Evolutionary conservation across 192 early-diverging fungal genomes (phyloP), one percentile per base, ranked within the genome.

Genomic region (Entomortierella chlamydospora): DNA sequence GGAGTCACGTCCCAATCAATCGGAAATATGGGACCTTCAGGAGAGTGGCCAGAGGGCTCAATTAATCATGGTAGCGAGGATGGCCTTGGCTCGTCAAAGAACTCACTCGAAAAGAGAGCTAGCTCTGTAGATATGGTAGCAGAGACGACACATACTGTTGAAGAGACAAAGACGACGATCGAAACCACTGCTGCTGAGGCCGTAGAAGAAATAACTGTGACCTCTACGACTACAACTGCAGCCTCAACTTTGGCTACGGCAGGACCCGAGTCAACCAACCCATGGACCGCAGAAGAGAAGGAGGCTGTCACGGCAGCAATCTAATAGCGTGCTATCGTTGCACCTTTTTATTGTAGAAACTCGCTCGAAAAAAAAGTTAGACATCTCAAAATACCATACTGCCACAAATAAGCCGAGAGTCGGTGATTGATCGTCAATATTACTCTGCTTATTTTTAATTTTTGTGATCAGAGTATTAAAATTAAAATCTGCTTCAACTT

Each of bases 1-100:
- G 89, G 89, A 5, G 53, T 89, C 2, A 50, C 76, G 0, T 70
- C 76, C 39, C 76, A 79, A 57, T 79, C 76, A 23, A 79, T 79
- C 37, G 76, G 76, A 30, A 79, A 79, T 49, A 65, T 79, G 68
- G 68, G 76, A 33, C 62, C 76, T 22, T 58, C 68, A 12, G 67
- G 68, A 12, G 76, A 66, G 45, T 79, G 76, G 76, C 68, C 76
- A 17, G 76, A 66, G 30, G 64, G 64, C 2, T 29, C 20, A 9
- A 49, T 56, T 1, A 26, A 7, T 10, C 39, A 63, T 31, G 69
- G 37, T 33, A 59, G 52, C 6, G 61, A 65, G 9, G 62, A 59
- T 29, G 61, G 52, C 7, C 17, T 49, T 8, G 53, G n/a, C 1
- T 64, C 73, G 3, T 42, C 65, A 28, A 78, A 78, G 67, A 42